Evolutionary conservation across 1,284 basidiomycete genomes (phyloP).

Genomic region (Ceratobasidium papillatum): DNA sequence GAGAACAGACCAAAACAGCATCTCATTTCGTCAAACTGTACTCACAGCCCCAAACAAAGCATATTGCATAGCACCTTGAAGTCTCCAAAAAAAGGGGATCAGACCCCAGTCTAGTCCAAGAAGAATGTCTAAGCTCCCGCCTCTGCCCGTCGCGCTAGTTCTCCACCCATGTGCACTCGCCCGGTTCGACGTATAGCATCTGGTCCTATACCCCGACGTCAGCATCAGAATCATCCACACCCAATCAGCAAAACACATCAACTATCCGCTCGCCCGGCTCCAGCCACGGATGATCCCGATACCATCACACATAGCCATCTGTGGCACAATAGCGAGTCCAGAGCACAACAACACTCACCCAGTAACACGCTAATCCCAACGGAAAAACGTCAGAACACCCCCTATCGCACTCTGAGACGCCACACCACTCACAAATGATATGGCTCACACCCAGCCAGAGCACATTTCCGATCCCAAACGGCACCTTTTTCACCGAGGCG

Average conservation of each 20-base stretch:
- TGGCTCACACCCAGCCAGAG: conserved; percentile 34
- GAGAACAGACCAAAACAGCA: background rate
- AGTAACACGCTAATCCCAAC: conserved; percentile 20
- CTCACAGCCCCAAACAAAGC: background rate
- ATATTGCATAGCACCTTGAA: background rate
- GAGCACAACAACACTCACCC: conserved; percentile 6
- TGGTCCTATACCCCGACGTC: conserved; percentile 25
- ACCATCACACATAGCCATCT: conserved; percentile 1
- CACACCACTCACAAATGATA: conserved; percentile 20
- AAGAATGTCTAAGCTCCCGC: conserved; percentile 1
- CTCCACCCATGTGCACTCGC: conserved; percentile 27
- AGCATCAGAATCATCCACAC: conserved; percentile 22
- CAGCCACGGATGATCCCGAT: conserved; percentile 36
- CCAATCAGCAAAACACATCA: conserved; percentile 18
- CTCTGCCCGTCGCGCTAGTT: conserved; percentile 7
- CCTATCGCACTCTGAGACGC: background rate
- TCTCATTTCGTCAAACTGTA: conserved; percentile 16
- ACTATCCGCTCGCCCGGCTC: conserved; percentile 16
- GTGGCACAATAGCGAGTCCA: conserved; percentile 31
- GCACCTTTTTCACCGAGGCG: conserved; percentile 13
- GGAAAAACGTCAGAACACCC: conserved; percentile 18
- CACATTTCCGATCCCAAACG: conserved; percentile 16
- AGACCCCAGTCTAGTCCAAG: conserved; percentile 7
- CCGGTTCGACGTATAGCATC: conserved; percentile 36
- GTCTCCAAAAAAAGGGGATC: background rate